These are phyloP conservation scores for Quillaja saponaria DNA, from an alignment of 306 rosid genomes.

Conservation along the genomic window DNA sequence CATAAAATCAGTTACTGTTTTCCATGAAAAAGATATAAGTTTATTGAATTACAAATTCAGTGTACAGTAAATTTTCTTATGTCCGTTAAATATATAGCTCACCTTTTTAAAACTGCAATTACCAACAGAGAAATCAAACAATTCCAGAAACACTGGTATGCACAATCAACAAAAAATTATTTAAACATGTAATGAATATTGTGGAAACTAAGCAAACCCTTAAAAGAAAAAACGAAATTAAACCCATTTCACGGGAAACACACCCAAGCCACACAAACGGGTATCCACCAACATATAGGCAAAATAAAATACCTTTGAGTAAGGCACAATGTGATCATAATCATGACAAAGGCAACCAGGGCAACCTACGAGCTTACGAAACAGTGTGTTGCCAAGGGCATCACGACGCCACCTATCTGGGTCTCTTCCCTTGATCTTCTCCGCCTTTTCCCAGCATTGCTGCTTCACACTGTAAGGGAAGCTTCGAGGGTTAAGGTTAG, in stretches of 20 bases:
- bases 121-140: too few species aligned
- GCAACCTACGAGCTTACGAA: slow-evolving; percentile 91
- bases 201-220: not conserved
- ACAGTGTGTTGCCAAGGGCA: slow-evolving; percentile 68
- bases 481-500: slow-evolving; percentile 57
- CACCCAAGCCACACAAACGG: slow-evolving; percentile 4
- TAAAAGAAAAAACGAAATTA: not conserved
- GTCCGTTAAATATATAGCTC: too few species aligned
- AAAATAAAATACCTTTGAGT: slow-evolving; percentile 67
- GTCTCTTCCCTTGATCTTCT: slow-evolving; percentile 83
- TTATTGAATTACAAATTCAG: too few species aligned
- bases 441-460: slow-evolving; percentile 90
- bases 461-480: slow-evolving; percentile 76
- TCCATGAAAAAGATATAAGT: too few species aligned
- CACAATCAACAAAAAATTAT: slow-evolving; percentile 1
- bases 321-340: slow-evolving; percentile 85
- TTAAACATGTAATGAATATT: not conserved
- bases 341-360: slow-evolving; percentile 91
- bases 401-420: slow-evolving; percentile 94
- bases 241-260: slow-evolving; percentile 12
- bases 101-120: too few species aligned
- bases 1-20: too few species aligned
- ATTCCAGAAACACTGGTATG: not conserved
- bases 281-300: not conserved
- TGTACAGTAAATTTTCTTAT: too few species aligned